Evolutionary conservation across 1,284 basidiomycete genomes (phyloP), one percentile per base, ranked within the genome.

Genomic region (Psilocybe mexicana): DNA sequence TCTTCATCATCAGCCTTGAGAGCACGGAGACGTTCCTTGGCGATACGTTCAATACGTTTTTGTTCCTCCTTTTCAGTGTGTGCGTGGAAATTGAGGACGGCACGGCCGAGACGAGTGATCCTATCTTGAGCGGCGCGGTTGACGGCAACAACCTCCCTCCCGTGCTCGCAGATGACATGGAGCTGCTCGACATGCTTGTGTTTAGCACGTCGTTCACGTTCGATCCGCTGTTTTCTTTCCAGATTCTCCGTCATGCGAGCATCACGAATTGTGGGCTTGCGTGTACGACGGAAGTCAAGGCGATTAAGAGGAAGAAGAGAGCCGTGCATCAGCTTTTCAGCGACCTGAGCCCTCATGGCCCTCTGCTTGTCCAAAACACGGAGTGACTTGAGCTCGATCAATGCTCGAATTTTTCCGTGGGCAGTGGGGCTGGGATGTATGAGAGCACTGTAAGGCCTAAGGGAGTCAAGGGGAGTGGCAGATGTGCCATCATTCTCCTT

Each of bases 1-100:
- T 98, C 97, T 79, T 99, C 97, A 79, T 99, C 96, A 72, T 99
- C 96, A 43, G 93, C 93, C 78, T 96, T 96, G 64, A 99, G 86
- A 23, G 97, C 97, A 78, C 94, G 96, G 65, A 99, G 81, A 93
- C 96, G 94, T 74, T 99, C 97, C 79, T 98, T 99, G 50, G 93
- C 92, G 52, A 99, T 87, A 60, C 95, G 83, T 76, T 99, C 97
- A 65, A 99, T 92, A 38, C 96, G 85, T 76, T 97, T 95, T 80
- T 98, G 95, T 81, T 99, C 98, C 78, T 99, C 96, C 80, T 96
- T 96, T 80, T 99, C 96, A 0, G 96, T 97, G 58, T 87, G 84
- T 26, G 81, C 79, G 74, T 98, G 96, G 77, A 98, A 92, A 55
- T 84, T 87, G 49, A 91, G 79, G 25, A 99, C 94, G 5, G 95